A percentile compares a stretch with the other conserved stretches of the same genome.
These are phyloP conservation scores for Talaromyces sp. DNA, from an alignment of 2,329 filamentous ascomycete species.

Conservation along the genomic window DNA sequence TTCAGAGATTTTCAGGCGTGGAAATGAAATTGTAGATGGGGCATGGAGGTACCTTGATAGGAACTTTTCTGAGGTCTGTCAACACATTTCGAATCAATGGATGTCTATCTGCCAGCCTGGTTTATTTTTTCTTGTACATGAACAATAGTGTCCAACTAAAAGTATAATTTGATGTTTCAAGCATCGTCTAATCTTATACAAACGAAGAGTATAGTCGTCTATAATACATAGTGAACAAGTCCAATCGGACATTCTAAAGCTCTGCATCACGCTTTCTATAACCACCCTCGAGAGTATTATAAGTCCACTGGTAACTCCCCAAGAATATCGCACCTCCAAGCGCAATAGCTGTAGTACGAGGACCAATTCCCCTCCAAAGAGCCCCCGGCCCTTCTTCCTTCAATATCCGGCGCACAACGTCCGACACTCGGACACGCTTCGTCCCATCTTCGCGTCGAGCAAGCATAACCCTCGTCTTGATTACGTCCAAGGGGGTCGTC, in stretches of 20 bases:
- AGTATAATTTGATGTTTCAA: neutral
- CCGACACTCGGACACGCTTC: constrained; percentile 36
- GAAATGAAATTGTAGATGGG: neutral
- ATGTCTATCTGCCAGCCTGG: too few species aligned
- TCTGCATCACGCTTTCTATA: constrained; percentile 6
- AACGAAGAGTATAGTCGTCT: neutral
- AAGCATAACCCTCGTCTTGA: constrained; percentile 97
- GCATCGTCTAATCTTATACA: neutral
- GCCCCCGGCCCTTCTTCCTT: constrained; percentile 41
- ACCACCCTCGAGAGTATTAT: constrained; percentile 61
- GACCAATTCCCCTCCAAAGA: constrained; percentile 57
- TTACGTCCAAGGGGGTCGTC: constrained; percentile 89
- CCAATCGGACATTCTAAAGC: neutral
- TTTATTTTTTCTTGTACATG: neutral
- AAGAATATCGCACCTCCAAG: constrained; percentile 91
- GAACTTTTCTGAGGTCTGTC: neutral
- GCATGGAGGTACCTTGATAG: neutral
- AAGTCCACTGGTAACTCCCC: constrained; percentile 85
- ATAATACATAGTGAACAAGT: neutral
- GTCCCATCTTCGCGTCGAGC: constrained; percentile 55
- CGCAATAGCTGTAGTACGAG: constrained; percentile 89
- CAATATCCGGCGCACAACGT: constrained; percentile 61
- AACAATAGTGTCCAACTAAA: neutral
- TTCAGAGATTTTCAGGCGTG: neutral
- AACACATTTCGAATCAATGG: too few species aligned